Base-by-base conservation (phyloP, 768 basidiomycete genomes). In the Tricholoma flavovirens region DNA sequence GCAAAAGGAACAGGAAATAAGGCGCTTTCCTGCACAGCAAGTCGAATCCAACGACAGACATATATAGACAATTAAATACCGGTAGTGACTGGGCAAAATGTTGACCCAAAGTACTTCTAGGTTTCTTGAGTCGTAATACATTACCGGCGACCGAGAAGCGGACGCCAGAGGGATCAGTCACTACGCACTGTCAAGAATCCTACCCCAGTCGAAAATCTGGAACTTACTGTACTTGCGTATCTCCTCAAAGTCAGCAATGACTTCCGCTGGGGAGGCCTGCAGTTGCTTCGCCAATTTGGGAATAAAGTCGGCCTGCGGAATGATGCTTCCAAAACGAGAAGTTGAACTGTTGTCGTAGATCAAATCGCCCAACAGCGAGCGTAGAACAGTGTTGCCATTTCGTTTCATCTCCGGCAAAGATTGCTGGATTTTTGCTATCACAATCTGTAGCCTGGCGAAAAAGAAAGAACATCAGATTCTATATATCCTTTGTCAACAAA, bases 91-190 rank as follows among this genome's bases (percentile, higher is more conserved):
- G 59, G 4, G 71, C 64, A 68, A 98, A 95, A 67, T 90, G 78
- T 60, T 86, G 82, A 11, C 68, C 76, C 85, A 91, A 93, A 1
- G 80, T 75, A 52, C 83, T 86, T 46, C 88, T 80, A 2, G 97
- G 96, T 15, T 84, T 76, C 15, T 77, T 63, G 32, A 98, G 67
- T 33, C 71, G 69, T 32, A 96, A 64, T 42, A 99, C 75, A 64
- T 97, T 86, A 10, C 97, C 97, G n/a, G 87, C 83, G 9, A 98
- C 88, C 1, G 91, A 89, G 67, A 99, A 88, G 36, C 97, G 85
- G 19, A 94, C 77, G 40, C 86, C 90, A 17, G 84, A 80, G 3
- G 96, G 90, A 58, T 90, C 77, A 11, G 86, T 88, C 59, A 97
- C 93, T 98, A 57, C 22, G 19, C 21, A 14, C 36, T n/a, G 40